Conservation (phyloP, 2,329 filamentous ascomycete genomes). For the Nemania sp. region DNA sequence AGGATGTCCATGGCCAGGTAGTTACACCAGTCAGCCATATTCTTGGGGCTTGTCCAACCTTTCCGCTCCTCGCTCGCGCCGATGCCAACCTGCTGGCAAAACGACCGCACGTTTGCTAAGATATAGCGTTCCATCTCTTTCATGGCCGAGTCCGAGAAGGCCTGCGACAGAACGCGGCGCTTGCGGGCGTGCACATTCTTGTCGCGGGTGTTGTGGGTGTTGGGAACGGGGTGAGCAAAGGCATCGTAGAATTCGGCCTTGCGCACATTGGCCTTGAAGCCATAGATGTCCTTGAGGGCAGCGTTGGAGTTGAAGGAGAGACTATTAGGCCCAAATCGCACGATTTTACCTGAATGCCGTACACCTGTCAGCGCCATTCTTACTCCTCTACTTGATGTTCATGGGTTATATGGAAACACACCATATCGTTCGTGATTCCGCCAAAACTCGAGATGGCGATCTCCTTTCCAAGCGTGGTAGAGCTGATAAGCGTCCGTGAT, state of each 20-base stretch:
- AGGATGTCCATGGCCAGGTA: slow-evolving; percentile 73
- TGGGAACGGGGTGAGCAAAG: slow-evolving; percentile 76
- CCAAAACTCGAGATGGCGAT: slow-evolving; percentile 79
- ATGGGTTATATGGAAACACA: slow-evolving; percentile 45
- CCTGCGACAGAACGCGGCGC: slow-evolving; percentile 77
- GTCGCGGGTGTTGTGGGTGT: slow-evolving; percentile 79
- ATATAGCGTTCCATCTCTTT: slow-evolving; percentile 77
- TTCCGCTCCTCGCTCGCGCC: slow-evolving; percentile 58
- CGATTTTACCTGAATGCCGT: slow-evolving; percentile 63
- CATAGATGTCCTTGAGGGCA: slow-evolving; percentile 75
- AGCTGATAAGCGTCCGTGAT: slow-evolving; percentile 74
- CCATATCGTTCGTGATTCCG: slow-evolving; percentile 79
- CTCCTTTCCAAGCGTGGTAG: slow-evolving; percentile 80
- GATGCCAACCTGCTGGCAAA: slow-evolving; percentile 69
- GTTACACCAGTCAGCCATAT: slow-evolving; percentile 73
- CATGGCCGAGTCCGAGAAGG: slow-evolving; percentile 74
- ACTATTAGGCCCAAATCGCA: slow-evolving; percentile 83
- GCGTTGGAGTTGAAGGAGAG: slow-evolving; percentile 80
- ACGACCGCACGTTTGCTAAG: slow-evolving; percentile 73
- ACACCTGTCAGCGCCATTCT: slow-evolving; percentile 28
- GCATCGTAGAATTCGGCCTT: slow-evolving; percentile 81
- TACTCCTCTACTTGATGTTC: neutral
- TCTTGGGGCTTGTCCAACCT: slow-evolving; percentile 69
- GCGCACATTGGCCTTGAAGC: slow-evolving; percentile 71
- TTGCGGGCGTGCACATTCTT: slow-evolving; percentile 77